Evolutionary conservation across 73 alveolate genomes (phyloP), one percentile per base, ranked within the genome.

Genomic region (Diophrys appendiculata): DNA sequence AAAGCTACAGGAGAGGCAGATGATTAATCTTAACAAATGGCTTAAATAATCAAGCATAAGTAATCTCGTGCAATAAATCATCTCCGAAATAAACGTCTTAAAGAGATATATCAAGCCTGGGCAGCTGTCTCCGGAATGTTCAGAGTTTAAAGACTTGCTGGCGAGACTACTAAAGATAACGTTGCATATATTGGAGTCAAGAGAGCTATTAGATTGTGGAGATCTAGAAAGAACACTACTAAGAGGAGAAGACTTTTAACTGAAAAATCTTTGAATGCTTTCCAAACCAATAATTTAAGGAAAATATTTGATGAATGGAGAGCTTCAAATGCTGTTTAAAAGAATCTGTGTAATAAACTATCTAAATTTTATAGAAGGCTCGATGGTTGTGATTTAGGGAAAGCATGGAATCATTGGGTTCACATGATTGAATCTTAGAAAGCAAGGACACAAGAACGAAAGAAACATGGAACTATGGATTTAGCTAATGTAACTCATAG

Each of bases 391-490:
- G 83, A 43, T n/a, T 26, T 69, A 14, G 81, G 86, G 0, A 31
- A 71, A 53, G 80, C 78, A 0, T 83, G 73, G 30, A 52, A 65
- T 18, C 35, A 83, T 24, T 55, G 72, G 52, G 82, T 65, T 24
- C 91, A 83, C 54, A 33, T 67, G 33, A 67, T 53, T n/a, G 32
- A n/a, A 30, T 31, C 77, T 8, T 11, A 60, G 2, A 76, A 73
- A 0, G 90, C 86, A 29, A 80, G 94, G 54, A 67, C 56, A 1
- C 52, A 54, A n/a, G 94, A 87, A 68, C 24, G 88, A 2, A 87
- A 80, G 60, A 67, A 52, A 70, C 90, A 87, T 80, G 89, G 88
- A 18, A 80, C 77, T 1, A 25, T 43, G 26, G 72, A 76, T 25
- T 29, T 80, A 13, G 54, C 68, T 65, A 26, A 78, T 27, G 35